Evolutionary conservation across 2,329 filamentous ascomycete genomes (phyloP), one percentile per base, ranked within the genome.

Genomic region (Furcasterigmium sp.): DNA sequence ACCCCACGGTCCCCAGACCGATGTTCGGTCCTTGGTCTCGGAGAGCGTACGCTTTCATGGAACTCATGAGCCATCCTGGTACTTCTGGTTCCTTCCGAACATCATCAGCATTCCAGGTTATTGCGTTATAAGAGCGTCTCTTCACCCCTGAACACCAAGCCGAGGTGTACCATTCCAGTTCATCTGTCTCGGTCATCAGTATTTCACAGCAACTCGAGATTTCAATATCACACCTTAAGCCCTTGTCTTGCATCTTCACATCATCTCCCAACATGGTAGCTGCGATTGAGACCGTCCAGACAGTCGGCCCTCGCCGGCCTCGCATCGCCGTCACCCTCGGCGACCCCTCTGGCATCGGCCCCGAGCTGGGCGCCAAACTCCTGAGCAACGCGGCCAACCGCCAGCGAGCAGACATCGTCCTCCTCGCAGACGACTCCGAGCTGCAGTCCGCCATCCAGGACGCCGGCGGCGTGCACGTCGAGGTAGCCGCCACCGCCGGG

Each of bases 241-340:
- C 23, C 11, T 26, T 26, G 7, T 26, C 29, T 8, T 17, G 17
- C n/a, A 17, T 17, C 17, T 17, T 5, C 32, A 35, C n/a, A 10
- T 2, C 32, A 15, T 17, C n/a, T 18, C 5, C 4, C 14, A 35
- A 5, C 4, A 45, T 45, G 43, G 39, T 19, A 10, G 39, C 43
- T 5, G 39, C 43, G 9, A 41, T 41, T 7, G 39, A 45, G 14
- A 8, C 45, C 19, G 28, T 28, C 15, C 3, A 44, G 20, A 15
- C 17, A 11, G 36, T 35, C 17, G 35, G 39, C 28, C 26, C 42
- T 10, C 49, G 48, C 17, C 50, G 54, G 19, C 54, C 53, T 14
- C 55, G 56, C 18, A 56, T 63, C 35, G 58, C 60, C 11, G 43
- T 61, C 11, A 62, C 57, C 0, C 39, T 63, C 8, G 60, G 60